phyloP scores from a whole-genome alignment of 192 early-diverging fungal genomes.

The Umbelopsis isabellina region DNA sequence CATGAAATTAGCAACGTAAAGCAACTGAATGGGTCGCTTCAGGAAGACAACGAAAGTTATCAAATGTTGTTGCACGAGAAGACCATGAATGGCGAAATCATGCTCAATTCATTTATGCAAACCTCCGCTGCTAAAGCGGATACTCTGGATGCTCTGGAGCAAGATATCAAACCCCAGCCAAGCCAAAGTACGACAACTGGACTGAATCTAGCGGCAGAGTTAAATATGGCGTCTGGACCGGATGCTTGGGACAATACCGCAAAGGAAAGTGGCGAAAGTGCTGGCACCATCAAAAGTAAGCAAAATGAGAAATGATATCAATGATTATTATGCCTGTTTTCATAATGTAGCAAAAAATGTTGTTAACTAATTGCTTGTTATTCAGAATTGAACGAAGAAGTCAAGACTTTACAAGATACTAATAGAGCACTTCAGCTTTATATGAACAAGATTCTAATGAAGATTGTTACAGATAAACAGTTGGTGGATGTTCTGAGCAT shows the following conservation, averaged over 20 bases:
- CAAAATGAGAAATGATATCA: not conserved
- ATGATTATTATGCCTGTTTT: not conserved
- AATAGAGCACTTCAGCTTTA: conserved; percentile 73
- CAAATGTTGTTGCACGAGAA: conserved; percentile 80
- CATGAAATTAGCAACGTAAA: conserved; percentile 61
- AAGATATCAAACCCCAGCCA: conserved; percentile 11
- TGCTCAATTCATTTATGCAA: conserved; percentile 63
- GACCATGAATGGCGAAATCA: conserved; percentile 80
- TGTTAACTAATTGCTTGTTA: not conserved
- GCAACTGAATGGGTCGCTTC: conserved; percentile 68
- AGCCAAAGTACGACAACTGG: conserved; percentile 26
- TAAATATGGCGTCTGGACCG: conserved; percentile 30
- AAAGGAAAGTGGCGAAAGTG: conserved; percentile 16
- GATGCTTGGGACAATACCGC: conserved; percentile 1
- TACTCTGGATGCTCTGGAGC: not conserved
- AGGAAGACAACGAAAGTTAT: conserved; percentile 84
- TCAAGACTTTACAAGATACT: conserved; percentile 62
- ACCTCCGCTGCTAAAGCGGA: not conserved
- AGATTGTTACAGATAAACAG: conserved; percentile 67
- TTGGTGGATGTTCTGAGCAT: conserved; percentile 50
- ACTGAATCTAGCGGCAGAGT: conserved; percentile 41
- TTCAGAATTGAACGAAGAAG: conserved; percentile 59
- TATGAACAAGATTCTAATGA: conserved; percentile 76
- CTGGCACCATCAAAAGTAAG: conserved; percentile 27
- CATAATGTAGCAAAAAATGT: too few relatives aligned